Evolutionary conservation across 2,329 filamentous ascomycete species (phyloP), one percentile per base, ranked within the genome.

Genomic region (Aspergillus intermedius): DNA sequence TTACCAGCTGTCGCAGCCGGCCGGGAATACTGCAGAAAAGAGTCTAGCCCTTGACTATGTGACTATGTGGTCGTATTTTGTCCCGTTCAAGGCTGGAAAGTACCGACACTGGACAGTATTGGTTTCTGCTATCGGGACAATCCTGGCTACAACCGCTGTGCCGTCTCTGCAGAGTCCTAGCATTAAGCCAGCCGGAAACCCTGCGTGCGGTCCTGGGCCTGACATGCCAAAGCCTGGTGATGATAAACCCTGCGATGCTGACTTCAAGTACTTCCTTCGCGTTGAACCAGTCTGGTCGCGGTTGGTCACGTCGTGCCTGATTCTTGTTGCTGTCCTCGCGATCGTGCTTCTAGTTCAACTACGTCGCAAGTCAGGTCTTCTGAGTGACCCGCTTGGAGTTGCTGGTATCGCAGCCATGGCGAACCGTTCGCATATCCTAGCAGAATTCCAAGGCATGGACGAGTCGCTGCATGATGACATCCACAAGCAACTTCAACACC

Each of bases 401-500:
- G 74, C 73, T 8, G 74, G 74, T n/a, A 67, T 77, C 49, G 74
- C 74, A 49, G 71, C 74, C 56, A 77, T 77, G 74, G 48, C 73
- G 59, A 75, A 71, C 28, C 70, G 69, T 57, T 75, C 71, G 32
- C 74, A 77, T 45, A 76, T 77, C 60, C 59, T 77, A 7, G 65
- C 69, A 13, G 74, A 77, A 47, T 76, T 76, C 47, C 65, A 69
- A 19, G 73, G 71, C 2, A 60, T 76, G 22, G 74, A 77, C 47
- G 66, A 65, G 15, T 73, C 70, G 1, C 65, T 66, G 4, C 58
- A 71, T 17, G 55, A 66, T 4, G 65, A 69, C 41, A 76, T 77
- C 30, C 74, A 77, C 53, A 71, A 73, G 51, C 66, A 68, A 50
- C 63, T 77, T 2, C 64, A 67, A 7, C 64, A 74, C 48, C 65